Base-by-base conservation (phyloP, 306 rosid species). In the Neltuma alba region DNA sequence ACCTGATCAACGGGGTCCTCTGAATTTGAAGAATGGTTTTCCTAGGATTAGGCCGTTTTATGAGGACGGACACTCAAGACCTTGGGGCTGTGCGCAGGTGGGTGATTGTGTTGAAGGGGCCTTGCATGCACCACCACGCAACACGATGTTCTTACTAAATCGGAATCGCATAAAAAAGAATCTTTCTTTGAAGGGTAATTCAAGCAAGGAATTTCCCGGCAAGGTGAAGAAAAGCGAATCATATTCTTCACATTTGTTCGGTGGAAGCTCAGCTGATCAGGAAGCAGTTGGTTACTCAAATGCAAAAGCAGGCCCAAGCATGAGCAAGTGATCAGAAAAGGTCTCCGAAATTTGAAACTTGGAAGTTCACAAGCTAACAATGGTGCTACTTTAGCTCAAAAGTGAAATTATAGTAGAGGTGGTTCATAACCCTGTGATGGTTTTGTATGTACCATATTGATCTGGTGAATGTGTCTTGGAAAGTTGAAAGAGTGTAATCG, bases 21-120 rank as follows among this genome's bases (percentile, higher is more conserved):
- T 82, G 77, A 87, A 91, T 70, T 31, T 80, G 84, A 88, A 82
- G 75, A 87, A 62, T 85, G 74, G 86, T 76, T 76, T 83, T 65
- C 94, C 90, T 2, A 84, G 81, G 88, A 84, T 64, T 40, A 86
- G 80, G 84, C 88, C 97, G n/a, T 74, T 62, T 54, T 60, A 78
- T 78, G 93, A 88, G 40, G 94, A 86, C 25, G 97, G 93, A 42
- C 76, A 87, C 14, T 89, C 93, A 7, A 85, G 88, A 78, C 90
- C 92, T 48, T 86, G 98, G 97, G 92, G 92, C 50, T 89, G 96
- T 23, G 75, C 78, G 8, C 90, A 94, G 83, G 93, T 73, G 7
- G 91, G 91, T 54, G 93, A 92, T 82, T 90, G 92, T 79, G 91
- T 89, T 58, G 96, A 90, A 84, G 98, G 93, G 28, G 92, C 92